Evolutionary conservation across 345 rosid species (phyloP), one percentile per base, ranked within the genome.

Genomic region (Rhizophora mangle): DNA sequence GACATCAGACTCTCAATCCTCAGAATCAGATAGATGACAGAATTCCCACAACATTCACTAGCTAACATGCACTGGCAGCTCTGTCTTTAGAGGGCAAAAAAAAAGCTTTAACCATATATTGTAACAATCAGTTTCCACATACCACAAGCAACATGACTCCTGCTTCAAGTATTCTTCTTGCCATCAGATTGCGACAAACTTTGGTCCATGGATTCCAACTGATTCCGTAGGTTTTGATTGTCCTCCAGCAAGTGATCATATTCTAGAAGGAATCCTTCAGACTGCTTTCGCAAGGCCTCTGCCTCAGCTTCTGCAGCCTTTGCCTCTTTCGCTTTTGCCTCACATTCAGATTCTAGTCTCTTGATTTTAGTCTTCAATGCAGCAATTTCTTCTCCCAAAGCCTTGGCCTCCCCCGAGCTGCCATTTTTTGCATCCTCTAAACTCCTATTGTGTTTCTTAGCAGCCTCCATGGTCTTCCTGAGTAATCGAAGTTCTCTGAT

Each of bases 401-500:
- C 71, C 78, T 87, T 88, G 21, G 51, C 71, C 74, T 88, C 84
- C 6, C 75, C 90, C 1, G 83, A 72, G 3, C 61, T 81, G 27
- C 81, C 77, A 68, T 59, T 81, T 57, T 87, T 87, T 13, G 81
- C 87, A 22, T 87, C 94, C 16, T 88, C 92, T 7, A 72, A 58
- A 10, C 96, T 74, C 68, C 87, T 81, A 78, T 68, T 82, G 65
- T 88, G 92, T 76, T 86, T 90, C 89, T 89, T 92, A 26, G 81
- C 84, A 59, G 79, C 80, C 74, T 93, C 96, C 89, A 86, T 87
- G 57, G 90, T 77, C 85, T 89, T 90, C 70, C 97, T 84, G 19
- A 93, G 84, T 16, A 84, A 60, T 3, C 89, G 83, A 20, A 93
- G 87, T 57, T 93, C 97, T 77, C 96, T 87, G 16, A 90, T 90